These are phyloP conservation scores for Camelina sativa DNA, from an alignment of 345 rosid genomes.

Conservation along the genomic window DNA sequence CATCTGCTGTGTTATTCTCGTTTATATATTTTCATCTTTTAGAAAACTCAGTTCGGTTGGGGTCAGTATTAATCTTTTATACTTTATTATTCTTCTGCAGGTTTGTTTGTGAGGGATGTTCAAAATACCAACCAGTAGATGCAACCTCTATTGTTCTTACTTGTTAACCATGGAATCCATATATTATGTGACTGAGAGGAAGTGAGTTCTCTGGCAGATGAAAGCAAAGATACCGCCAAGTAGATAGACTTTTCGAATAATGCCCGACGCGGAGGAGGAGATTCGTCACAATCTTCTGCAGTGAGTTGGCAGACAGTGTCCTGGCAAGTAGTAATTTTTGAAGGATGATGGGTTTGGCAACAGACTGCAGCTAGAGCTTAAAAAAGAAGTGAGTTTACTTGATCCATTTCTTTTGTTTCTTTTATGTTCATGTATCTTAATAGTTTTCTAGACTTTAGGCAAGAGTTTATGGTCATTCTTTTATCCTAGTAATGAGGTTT, in stretches of 20 bases:
- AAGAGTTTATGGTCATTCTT: not conserved
- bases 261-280: not conserved
- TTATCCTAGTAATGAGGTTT: not conserved
- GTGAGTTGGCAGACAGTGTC: not conserved
- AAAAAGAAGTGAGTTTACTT: not conserved
- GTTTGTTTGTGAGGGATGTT: too few relatives aligned
- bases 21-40: too few relatives aligned
- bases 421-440: not conserved
- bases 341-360: not conserved
- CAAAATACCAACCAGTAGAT: not conserved
- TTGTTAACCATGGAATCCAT: not conserved
- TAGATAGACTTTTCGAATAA: constrained; percentile 42
- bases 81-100: not conserved
- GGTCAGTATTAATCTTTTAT: not conserved
- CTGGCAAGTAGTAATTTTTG: not conserved
- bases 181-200: constrained; percentile 14
- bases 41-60: too few relatives aligned
- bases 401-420: not conserved
- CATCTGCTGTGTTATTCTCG: too few relatives aligned
- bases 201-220: constrained; percentile 51
- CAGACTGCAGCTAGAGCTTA: not conserved
- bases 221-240: constrained; percentile 53
- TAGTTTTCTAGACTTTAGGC: not conserved
- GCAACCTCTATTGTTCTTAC: too few relatives aligned
- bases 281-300: not conserved